Base-by-base conservation (phyloP, 441 rosid genomes). In the Eruca vesicaria region DNA sequence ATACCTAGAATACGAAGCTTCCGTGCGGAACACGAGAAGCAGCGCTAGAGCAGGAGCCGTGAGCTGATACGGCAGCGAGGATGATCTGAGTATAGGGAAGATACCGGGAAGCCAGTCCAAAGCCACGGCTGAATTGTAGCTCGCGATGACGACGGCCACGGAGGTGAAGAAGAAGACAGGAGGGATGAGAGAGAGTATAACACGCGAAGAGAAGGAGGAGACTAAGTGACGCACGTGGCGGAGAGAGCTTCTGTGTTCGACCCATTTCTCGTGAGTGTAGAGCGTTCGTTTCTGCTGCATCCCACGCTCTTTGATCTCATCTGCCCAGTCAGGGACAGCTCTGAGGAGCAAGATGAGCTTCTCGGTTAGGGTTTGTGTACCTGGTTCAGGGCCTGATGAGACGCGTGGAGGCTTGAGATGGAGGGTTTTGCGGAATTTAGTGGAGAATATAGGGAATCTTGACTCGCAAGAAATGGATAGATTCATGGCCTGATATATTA, bases 41-140 rank as follows among this genome's bases (percentile, higher is more conserved):
- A 92, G 84, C 1, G 99, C 99, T 71, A 94, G 63, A 29, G 97
- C 97, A 3, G 99, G 99, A 45, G 97, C 97, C 0, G 97, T 94
- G 57, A 90, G 74, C 85, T 94, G 99, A 69, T 94, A 92, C 5
- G 98, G 96, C 81, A 94, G 74, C n/a, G 99, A 83, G 0, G 96
- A 90, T 0, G 98, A 82, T 63, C 90, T 79, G 18, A 94, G 68
- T 63, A 92, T 79, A 0, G 94, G 99, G 68, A 92, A 85, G 14
- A 89, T 75, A 1, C 67, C 85, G 4, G 97, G 97, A 76, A 94
- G 78, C 82, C 80, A 86, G 18, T 85, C 85, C 74, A 81, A 20
- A 74, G 82, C 87, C 63, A 90, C 92, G 4, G 92, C 91, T 5
- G 93, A 76, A 56, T 95, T 95, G 68, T 92, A 92, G 56, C 57